These are phyloP conservation scores for Scheffersomyces parashehatae DNA, from an alignment of 1,139 yeast genomes.

Conservation along the genomic window DNA sequence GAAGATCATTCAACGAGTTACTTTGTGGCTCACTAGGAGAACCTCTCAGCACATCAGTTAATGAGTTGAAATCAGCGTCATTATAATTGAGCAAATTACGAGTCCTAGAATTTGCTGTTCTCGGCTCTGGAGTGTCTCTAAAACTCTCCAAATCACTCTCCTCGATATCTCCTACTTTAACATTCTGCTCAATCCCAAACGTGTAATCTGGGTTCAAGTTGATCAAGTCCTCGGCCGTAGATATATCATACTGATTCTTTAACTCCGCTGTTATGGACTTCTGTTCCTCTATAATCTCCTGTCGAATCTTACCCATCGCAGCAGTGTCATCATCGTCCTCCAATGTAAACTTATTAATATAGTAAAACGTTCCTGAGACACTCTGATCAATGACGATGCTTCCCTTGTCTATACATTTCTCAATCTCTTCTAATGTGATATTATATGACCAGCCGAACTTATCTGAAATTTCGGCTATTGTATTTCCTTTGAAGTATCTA, in stretches of 20 bases:
- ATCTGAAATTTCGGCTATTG: slow-evolving; percentile 39
- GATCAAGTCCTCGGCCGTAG: slow-evolving; percentile 17
- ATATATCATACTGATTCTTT: slow-evolving; percentile 12
- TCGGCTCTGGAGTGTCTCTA: no score
- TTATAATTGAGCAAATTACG: no score
- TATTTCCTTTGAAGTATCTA: slow-evolving; percentile 32
- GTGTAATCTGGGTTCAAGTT: slow-evolving; percentile 18
- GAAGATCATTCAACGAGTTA: background rate
- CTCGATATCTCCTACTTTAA: no score
- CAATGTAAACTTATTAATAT: slow-evolving; percentile 27
- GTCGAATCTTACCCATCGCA: slow-evolving; percentile 13
- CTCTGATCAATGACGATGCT: slow-evolving; percentile 66
- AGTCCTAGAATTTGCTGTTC: no score
- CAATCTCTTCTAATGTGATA: slow-evolving; percentile 68
- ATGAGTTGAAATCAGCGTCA: no score
- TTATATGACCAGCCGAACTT: slow-evolving; percentile 63
- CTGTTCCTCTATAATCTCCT: slow-evolving; percentile 22
- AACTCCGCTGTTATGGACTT: slow-evolving; percentile 15
- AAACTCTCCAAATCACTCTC: no score
- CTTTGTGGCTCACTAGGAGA: no score
- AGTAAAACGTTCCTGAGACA: slow-evolving; percentile 56
- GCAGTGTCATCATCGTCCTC: slow-evolving; percentile 10
- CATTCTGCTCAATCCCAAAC: slow-evolving; percentile 11
- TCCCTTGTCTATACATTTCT: slow-evolving; percentile 58
- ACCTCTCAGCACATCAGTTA: no score